Conservation (phyloP, 805 yeast genomes). For the Saccharomycopsis sp. region DNA sequence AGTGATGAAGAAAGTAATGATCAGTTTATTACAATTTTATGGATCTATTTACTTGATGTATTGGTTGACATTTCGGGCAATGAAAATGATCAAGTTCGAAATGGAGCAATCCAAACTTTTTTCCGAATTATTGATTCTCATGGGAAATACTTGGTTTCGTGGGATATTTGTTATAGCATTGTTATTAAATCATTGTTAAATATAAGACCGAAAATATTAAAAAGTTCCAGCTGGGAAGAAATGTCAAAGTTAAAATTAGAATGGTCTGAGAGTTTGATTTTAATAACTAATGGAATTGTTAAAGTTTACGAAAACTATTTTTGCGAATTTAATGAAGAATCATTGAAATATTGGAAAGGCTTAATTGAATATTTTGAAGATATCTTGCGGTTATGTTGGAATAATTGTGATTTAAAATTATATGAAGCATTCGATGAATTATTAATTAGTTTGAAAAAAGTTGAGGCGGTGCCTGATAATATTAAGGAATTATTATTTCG, state of each 20-base stretch:
- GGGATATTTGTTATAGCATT: conserved; percentile 61
- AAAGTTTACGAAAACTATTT: conserved; percentile 53
- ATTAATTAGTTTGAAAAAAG: conserved; percentile 30
- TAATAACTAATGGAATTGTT: conserved; percentile 60
- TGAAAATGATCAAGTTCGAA: conserved; percentile 70
- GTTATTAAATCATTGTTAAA: conserved; percentile 51
- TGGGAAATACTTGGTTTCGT: conserved; percentile 48
- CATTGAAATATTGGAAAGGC: conserved; percentile 45
- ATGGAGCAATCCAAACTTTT: conserved; percentile 85
- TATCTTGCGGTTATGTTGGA: conserved; percentile 37
- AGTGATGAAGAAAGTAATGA: conserved; percentile 23
- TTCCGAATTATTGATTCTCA: conserved; percentile 76
- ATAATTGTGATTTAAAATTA: conserved; percentile 48
- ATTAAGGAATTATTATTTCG: conserved; percentile 36
- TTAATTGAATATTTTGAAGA: conserved; percentile 43
- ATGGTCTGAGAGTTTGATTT: conserved; percentile 54
- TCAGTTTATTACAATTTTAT: conserved; percentile 35
- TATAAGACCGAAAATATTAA: conserved; percentile 20
- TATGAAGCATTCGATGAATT: conserved; percentile 48
- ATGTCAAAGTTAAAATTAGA: conserved; percentile 26
- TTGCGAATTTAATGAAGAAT: conserved; percentile 28
- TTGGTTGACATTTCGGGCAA: conserved; percentile 61
- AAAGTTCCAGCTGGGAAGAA: conserved; percentile 21
- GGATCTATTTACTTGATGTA: conserved; percentile 59
- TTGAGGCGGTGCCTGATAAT: conserved; percentile 26